phyloP scores from a whole-genome alignment of 768 basidiomycete species.

The Asterophora lycoperdoides region DNA sequence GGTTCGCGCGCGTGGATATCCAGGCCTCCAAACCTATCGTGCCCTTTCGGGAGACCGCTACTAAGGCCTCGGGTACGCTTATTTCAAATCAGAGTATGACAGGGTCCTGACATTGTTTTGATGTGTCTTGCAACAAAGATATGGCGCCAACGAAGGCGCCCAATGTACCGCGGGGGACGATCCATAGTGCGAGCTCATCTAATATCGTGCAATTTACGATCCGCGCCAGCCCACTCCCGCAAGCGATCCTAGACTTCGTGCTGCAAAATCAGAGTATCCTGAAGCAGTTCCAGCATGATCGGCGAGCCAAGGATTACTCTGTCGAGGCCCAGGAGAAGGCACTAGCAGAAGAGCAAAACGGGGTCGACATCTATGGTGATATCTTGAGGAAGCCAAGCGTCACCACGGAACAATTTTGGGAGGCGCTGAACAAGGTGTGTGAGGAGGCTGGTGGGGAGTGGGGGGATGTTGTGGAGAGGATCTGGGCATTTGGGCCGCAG shows the following conservation, averaged over 20 bases:
- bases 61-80: conserved; percentile 64
- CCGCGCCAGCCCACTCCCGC: conserved; percentile 77
- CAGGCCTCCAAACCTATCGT: conserved; percentile 95
- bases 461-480: conserved; percentile 59
- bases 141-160: conserved; percentile 81
- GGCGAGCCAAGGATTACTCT: conserved; percentile 25
- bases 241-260: conserved; percentile 69
- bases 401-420: conserved; percentile 79
- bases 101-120: neutral
- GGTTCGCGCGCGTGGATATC: conserved; percentile 91
- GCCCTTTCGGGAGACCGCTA: conserved; percentile 93
- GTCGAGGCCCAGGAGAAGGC: conserved; percentile 29
- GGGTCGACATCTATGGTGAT: conserved; percentile 51
- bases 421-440: conserved; percentile 57
- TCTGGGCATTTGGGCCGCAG: conserved; percentile 94
- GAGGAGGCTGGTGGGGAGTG: conserved; percentile 81
- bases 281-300: conserved; percentile 53
- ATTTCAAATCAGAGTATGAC: neutral
- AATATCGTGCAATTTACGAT: conserved; percentile 78
- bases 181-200: conserved; percentile 63
- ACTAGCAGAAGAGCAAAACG: conserved; percentile 35
- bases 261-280: conserved; percentile 65
- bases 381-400: conserved; percentile 60
- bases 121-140: conserved; percentile 41
- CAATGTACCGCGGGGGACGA: conserved; percentile 70